These are phyloP conservation scores for Echria macrotheca DNA, from an alignment of 495 filamentous ascomycete genomes.

Conservation along the genomic window DNA sequence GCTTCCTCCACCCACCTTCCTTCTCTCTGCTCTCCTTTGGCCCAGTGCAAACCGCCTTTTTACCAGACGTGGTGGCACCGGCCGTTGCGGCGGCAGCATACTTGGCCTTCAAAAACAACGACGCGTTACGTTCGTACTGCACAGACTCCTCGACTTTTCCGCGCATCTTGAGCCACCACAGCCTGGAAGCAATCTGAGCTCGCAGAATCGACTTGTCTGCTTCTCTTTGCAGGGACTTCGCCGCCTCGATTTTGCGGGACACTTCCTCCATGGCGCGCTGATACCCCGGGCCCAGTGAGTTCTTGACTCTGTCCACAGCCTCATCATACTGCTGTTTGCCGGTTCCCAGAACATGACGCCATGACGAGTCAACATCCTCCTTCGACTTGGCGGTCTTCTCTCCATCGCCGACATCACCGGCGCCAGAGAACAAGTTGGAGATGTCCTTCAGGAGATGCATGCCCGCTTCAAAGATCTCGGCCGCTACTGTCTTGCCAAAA, in stretches of 20 bases:
- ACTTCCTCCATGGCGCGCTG: conserved; percentile 14
- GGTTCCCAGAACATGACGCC: conserved; percentile 24
- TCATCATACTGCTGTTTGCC: conserved; percentile 20
- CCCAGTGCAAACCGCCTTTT: too few relatives aligned
- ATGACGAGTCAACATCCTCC: conserved; percentile 26
- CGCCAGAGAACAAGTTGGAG: conserved; percentile 28
- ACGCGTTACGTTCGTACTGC: conserved; percentile 37
- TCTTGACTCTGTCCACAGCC: conserved; percentile 20
- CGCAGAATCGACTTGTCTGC: conserved; percentile 31
- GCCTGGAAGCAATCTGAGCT: conserved; percentile 39
- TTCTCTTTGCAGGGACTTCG: conserved; percentile 26
- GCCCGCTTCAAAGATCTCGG: conserved; percentile 33
- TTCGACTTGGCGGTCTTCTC: conserved; percentile 29
- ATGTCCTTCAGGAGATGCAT: conserved; percentile 34
- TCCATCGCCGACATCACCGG: conserved; percentile 32
- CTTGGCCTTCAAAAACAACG: conserved; percentile 29
- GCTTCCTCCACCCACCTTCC: conserved; percentile 19
- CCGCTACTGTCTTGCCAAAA: conserved; percentile 35
- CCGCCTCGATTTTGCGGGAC: conserved; percentile 18
- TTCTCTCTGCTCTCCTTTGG: neutral
- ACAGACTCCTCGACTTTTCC: conserved; percentile 37
- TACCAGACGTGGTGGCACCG: too few relatives aligned
- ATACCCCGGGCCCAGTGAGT: conserved; percentile 17
- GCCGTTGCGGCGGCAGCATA: too few relatives aligned
- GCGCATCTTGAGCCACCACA: conserved; percentile 43